Base-by-base conservation (phyloP, 2,329 filamentous ascomycete genomes). In the Rosellinia necatrix region DNA sequence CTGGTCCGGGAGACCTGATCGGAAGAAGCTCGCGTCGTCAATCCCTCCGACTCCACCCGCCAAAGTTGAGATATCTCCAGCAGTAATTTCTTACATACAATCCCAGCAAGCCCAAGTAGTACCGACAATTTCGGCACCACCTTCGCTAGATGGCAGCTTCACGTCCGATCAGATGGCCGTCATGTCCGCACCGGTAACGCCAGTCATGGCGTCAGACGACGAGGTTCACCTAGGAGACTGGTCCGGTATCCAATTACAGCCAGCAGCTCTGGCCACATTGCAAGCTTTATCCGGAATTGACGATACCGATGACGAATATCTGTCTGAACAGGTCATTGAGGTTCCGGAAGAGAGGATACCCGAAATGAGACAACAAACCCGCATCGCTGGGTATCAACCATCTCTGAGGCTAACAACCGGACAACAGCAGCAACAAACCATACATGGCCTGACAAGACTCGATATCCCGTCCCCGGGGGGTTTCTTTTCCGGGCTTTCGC, bases 381-480 rank as follows among this genome's bases (percentile, higher is more conserved):
- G 75, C 61, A 83, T 81, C 41, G 69, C 68, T 50, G 69, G 78
- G 24, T 65, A 66, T 10, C 70, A 68, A 24, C 64, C 69, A 40
- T 61, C 71, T 8, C 61, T 71, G 30, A 66, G 71, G 13, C 71
- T 74, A 12, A 72, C 78, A 0, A 75, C 83, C 8, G 75, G 79
- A 7, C 83, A 84, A 40, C 83, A 84, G 38, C 80, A 84, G 38
- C 80, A 79, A 54, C 74, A 80, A 53, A 88, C 87, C 12, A 78
- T 86, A 12, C 87, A 87, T 53, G 89, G 87, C 34, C 81, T 97
- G 60, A 92, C 90, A 17, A 86, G 84, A 56, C 81, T 97, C 17
- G 92, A 92, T 22, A 92, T 97, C 29, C 93, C 92, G 5, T 97
- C 93, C 0, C 93, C 93, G 0, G 89, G 91, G 22, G 91, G 89